Evolutionary conservation across 179 eudicot species (phyloP).

Genomic region (Dionaea muscipula): DNA sequence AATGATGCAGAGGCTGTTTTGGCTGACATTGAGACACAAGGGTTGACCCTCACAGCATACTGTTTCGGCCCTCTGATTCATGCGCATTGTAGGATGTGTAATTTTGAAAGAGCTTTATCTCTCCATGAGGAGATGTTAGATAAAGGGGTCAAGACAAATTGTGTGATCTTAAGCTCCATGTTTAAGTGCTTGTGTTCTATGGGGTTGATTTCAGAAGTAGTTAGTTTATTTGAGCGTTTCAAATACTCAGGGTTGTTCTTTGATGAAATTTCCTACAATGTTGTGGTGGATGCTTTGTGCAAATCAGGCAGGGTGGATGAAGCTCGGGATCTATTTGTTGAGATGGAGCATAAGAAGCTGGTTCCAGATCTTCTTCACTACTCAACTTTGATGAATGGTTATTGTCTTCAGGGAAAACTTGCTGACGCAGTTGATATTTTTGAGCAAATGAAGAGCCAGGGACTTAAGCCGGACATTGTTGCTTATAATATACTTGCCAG

Average conservation of each 20-base stretch:
- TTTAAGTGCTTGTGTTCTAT: constrained; percentile 43
- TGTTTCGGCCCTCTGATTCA: constrained; percentile 39
- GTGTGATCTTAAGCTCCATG: constrained; percentile 35
- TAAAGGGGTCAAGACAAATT: constrained; percentile 42
- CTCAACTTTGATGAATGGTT: constrained; percentile 57
- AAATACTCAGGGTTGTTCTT: constrained; percentile 35
- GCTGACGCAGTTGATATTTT: constrained; percentile 30
- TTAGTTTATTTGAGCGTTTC: constrained; percentile 26
- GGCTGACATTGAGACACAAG: too few species aligned
- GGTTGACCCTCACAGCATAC: constrained; percentile 22
- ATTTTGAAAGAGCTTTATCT: constrained; percentile 30
- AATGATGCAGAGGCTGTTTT: constrained; percentile 45
- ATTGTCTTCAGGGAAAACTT: constrained; percentile 33
- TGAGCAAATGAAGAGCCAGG: constrained; percentile 31
- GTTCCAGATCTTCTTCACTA: constrained; percentile 49
- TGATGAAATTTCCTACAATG: constrained; percentile 41
- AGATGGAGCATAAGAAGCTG: constrained; percentile 40
- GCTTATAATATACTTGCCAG: constrained; percentile 48
- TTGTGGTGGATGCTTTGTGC: constrained; percentile 40
- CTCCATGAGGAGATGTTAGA: constrained; percentile 33
- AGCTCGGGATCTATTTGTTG: constrained; percentile 36
- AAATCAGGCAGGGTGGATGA: constrained; percentile 42
- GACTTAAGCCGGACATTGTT: constrained; percentile 43
- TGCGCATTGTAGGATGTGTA: constrained; percentile 40
- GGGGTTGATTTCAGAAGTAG: constrained; percentile 28